Percentiles rank a stretch among this genome's conserved stretches.
These are phyloP conservation scores for Boletus fagicola DNA, from an alignment of 768 basidiomycete species.

Conservation along the genomic window DNA sequence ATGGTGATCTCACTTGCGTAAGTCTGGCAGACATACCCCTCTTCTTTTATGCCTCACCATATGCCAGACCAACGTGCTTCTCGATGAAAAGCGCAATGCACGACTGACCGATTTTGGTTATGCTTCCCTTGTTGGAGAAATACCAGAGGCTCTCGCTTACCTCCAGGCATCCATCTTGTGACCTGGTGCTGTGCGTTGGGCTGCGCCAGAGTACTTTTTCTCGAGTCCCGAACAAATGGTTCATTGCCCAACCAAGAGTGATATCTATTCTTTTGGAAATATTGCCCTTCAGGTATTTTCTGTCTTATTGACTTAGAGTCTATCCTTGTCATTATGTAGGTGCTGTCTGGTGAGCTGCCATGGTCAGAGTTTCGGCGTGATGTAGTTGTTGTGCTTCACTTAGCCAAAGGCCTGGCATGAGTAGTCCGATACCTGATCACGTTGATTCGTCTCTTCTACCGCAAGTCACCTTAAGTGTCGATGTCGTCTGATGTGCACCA, in stretches of 20 bases:
- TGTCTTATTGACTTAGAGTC: neutral
- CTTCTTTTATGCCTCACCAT: neutral
- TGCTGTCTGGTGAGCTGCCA: constrained; percentile 4
- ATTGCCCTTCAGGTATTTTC: constrained; percentile 5
- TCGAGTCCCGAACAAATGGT: neutral
- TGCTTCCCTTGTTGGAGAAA: constrained; percentile 7
- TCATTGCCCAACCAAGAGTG: constrained; percentile 2
- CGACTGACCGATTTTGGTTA: constrained; percentile 9
- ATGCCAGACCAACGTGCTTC: constrained; percentile 9
- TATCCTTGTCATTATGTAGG: neutral
- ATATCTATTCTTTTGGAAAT: constrained; percentile 12
- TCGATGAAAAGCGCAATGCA: constrained; percentile 2
- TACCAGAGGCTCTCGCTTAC: constrained; percentile 4
- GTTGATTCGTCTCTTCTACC: constrained; percentile 5
- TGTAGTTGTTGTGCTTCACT: neutral
- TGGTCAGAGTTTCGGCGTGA: constrained; percentile 7
- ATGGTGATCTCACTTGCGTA: constrained; percentile 12
- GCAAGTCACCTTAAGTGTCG: constrained; percentile 14
- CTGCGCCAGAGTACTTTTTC: constrained; percentile 8
- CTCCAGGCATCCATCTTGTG: constrained; percentile 6
- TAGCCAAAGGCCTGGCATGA: constrained; percentile 19
- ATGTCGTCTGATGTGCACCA: constrained; percentile 23
- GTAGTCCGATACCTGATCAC: constrained; percentile 25
- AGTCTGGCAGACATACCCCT: neutral
- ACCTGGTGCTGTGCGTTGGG: constrained; percentile 3